Base-by-base conservation (phyloP, 257 asterid genomes). In the Capsicum pubescens region DNA sequence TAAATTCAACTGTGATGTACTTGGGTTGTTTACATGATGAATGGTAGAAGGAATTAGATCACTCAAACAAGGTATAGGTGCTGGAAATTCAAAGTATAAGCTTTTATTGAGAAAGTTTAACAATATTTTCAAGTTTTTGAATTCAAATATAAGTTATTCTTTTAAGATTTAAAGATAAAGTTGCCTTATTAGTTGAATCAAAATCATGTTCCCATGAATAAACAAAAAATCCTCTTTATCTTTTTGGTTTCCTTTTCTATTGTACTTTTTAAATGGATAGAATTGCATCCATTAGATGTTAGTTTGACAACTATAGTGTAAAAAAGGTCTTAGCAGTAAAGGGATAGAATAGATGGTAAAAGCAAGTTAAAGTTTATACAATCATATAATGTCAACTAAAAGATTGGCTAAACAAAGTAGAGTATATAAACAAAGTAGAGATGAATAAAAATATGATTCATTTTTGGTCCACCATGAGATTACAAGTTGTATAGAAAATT, bases 321-420 rank as follows among this genome's bases (percentile, higher is more conserved):
- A 16, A 54, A 32, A 77, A 32, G 26, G 82, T 26, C 32, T 77
- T 32, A 77, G 21, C 82, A 77, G 13, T 77, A 77, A 64, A 54
- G 50, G 50, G 50, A 15, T 26, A 77, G 32, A 54, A 54, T 32
- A 52, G 82, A 50, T 54, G 55, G 56, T 67, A 82, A 82, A 35
- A 12, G 32, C n/a, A 67, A 68, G 55, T 54, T 55, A 83, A 64
- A 44, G 64, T 36, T 19, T 4, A 66, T 48, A 26, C 16, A 82
- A 63, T 5, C 42, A 63, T n/a, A 11, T 48, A 60, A n/a, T 21
- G 52, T 9, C 54, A 57, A 72, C 69, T 36, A 72, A 36, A 21
- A 8, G 8, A 17, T 70, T 48, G 67, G 44, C 46, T 19, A 83
- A 64, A 56, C 21, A 19, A 26, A 48, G 5, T 15, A 52, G 5